Conservation (phyloP, 495 filamentous ascomycete species). For the Collariella sp. region DNA sequence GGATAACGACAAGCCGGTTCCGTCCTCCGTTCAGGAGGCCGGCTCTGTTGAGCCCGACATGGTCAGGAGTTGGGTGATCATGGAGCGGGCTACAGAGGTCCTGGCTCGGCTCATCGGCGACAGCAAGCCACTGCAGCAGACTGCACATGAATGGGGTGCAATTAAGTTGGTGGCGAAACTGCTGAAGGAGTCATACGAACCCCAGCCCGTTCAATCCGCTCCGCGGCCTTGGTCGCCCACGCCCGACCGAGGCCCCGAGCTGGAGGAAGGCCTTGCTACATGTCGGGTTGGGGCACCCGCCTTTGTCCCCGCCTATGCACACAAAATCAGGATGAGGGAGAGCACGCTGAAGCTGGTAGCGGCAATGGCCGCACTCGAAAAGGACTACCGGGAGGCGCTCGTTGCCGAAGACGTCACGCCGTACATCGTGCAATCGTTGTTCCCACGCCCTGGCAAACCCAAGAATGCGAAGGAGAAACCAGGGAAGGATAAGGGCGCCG, state of each 20-base stretch:
- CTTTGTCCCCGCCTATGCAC: constrained; percentile 53
- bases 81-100: constrained; percentile 64
- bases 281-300: constrained; percentile 53
- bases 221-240: constrained; percentile 37
- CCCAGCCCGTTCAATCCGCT: constrained; percentile 32
- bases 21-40: constrained; percentile 17
- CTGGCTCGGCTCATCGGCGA: constrained; percentile 72
- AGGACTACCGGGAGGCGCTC: constrained; percentile 74
- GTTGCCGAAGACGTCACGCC: constrained; percentile 71
- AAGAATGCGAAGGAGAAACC: constrained; percentile 19
- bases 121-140: constrained; percentile 65
- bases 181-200: constrained; percentile 58
- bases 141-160: constrained; percentile 68
- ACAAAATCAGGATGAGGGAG: constrained; percentile 70
- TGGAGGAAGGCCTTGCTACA: constrained; percentile 17
- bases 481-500: constrained; percentile 8
- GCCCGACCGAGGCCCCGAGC: constrained; percentile 15
- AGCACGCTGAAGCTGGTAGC: constrained; percentile 71
- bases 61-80: constrained; percentile 39
- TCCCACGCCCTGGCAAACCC: constrained; percentile 43
- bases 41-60: constrained; percentile 30
- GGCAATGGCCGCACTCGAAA: constrained; percentile 68
- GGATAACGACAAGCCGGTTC: constrained; percentile 41
- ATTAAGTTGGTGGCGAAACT: constrained; percentile 66
- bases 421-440: constrained; percentile 77